Percentiles rank a stretch among this genome's conserved stretches.
Conservation (phyloP, 306 rosid species). For the Rubus parviflorus region DNA sequence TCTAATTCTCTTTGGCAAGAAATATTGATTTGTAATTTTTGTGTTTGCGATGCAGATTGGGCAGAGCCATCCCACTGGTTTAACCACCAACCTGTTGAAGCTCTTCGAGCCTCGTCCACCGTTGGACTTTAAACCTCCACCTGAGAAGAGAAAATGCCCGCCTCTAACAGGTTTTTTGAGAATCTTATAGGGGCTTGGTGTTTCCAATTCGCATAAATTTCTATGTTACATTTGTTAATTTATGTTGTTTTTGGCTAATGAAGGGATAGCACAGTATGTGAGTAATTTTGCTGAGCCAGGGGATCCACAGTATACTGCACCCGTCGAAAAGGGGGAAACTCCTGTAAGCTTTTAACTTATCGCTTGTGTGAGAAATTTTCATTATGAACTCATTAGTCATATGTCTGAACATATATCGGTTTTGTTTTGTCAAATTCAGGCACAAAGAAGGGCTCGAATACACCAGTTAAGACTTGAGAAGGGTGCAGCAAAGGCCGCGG, state of each 20-base stretch:
- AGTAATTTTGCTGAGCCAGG: slow-evolving; percentile 78
- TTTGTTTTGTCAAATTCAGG: slow-evolving; percentile 43
- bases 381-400: not conserved
- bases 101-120: slow-evolving; percentile 99
- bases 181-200: not conserved
- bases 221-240: not conserved
- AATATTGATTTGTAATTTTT: not conserved
- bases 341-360: slow-evolving; percentile 53
- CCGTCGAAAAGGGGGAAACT: slow-evolving; percentile 71
- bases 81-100: slow-evolving; percentile 80
- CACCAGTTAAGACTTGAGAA: slow-evolving; percentile 78
- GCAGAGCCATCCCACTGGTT: slow-evolving; percentile 98
- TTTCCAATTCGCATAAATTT: slow-evolving; percentile 9
- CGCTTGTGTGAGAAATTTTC: not conserved
- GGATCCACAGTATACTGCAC: slow-evolving; percentile 79
- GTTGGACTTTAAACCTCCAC: slow-evolving; percentile 90
- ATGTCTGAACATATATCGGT: not conserved
- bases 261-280: slow-evolving; percentile 93
- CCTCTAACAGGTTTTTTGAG: slow-evolving; percentile 62
- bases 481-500: slow-evolving; percentile 89
- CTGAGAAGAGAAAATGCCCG: slow-evolving; percentile 90
- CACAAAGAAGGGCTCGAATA: slow-evolving; percentile 77
- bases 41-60: slow-evolving; percentile 68
- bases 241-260: slow-evolving; percentile 14
- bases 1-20: not conserved